Conservation (phyloP, 306 rosid genomes). For the Prunus campanulata region DNA sequence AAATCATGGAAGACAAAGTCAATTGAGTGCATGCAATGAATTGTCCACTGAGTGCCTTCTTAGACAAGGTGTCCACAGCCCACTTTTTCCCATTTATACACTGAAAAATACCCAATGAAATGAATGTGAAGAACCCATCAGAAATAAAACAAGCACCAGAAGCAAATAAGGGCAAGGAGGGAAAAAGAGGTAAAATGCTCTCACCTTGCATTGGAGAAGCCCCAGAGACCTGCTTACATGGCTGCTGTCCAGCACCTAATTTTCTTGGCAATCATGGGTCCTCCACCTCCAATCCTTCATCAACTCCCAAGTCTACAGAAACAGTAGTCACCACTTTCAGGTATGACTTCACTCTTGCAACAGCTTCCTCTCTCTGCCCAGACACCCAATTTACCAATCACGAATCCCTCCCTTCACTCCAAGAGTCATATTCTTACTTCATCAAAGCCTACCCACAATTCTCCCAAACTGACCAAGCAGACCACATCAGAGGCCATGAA, state of each 20-base stretch:
- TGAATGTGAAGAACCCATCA: neutral
- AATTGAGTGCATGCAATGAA: neutral
- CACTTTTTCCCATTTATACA: neutral
- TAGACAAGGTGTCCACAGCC: slow-evolving; percentile 13
- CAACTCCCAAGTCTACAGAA: slow-evolving; percentile 23
- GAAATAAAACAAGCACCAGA: neutral
- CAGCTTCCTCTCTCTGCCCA: slow-evolving; percentile 52
- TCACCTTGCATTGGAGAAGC: slow-evolving; percentile 40
- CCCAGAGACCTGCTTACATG: slow-evolving; percentile 54
- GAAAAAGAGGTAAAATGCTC: slow-evolving; percentile 33
- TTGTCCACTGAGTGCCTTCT: slow-evolving; percentile 6
- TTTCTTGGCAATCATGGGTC: slow-evolving; percentile 23
- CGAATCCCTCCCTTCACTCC: slow-evolving; percentile 66
- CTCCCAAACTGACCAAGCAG: slow-evolving; percentile 36
- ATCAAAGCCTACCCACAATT: slow-evolving; percentile 51
- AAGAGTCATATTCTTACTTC: slow-evolving; percentile 54
- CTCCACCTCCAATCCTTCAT: slow-evolving; percentile 9
- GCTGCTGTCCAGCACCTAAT: slow-evolving; percentile 52
- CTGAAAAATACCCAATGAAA: neutral
- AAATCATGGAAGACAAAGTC: slow-evolving; percentile 5
- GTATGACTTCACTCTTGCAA: slow-evolving; percentile 36
- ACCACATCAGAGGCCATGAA: slow-evolving; percentile 54
- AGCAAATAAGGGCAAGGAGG: neutral
- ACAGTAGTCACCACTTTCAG: slow-evolving; percentile 7
- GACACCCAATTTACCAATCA: slow-evolving; percentile 63